Base-by-base conservation (phyloP, 225 moss, liverwort and hornwort species). In the Ulota crispa region DNA sequence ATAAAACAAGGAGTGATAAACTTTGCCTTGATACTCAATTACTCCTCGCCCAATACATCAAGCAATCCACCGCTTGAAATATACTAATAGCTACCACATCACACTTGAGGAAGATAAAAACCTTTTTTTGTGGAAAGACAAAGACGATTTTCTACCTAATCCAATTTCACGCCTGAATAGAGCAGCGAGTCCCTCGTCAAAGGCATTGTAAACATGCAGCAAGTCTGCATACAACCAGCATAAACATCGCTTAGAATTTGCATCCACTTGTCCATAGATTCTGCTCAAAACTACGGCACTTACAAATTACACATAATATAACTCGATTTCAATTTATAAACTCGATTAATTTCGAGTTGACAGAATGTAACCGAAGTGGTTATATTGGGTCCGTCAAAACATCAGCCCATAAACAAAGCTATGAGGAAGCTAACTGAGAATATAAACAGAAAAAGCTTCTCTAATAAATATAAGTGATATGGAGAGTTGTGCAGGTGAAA, bases 111-210 rank as follows among this genome's bases (percentile, higher is more conserved):
- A 60, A 76, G 68, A 78, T 43, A 4, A 24, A 39, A 64, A 64
- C 63, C 70, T 20, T 1, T 2, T 28, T 10, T 12, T 60, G 32
- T 34, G 10, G 50, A 63, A 68, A 79, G 62, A 77, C 21, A 84
- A 53, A 77, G 69, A 78, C 21, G 28, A 20, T 73, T 41, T 36
- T 36, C 57, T 47, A 77, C 70, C 79, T 88, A 90, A 69, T 96
- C 94, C 77, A 94, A 82, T 86, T 94, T 96, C 82, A 90, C 87
- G 75, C 86, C 89, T 16, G 96, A 92, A 73, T 96, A 96, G 7
- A 96, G 93, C 80, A 96, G 80, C 9, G 96, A 94, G 83, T 96
- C 94, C 81, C 87, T 89, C 52, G 94, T 94, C 88, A 94, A 83
- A 13, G 93, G 94, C 94, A 96, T 96, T 45, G 73, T 88, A 30